A percentile compares a stretch with the other conserved stretches of the same genome.
These are phyloP conservation scores for Alternaria sp. DNA, from an alignment of 2,329 filamentous ascomycete species.

Conservation along the genomic window DNA sequence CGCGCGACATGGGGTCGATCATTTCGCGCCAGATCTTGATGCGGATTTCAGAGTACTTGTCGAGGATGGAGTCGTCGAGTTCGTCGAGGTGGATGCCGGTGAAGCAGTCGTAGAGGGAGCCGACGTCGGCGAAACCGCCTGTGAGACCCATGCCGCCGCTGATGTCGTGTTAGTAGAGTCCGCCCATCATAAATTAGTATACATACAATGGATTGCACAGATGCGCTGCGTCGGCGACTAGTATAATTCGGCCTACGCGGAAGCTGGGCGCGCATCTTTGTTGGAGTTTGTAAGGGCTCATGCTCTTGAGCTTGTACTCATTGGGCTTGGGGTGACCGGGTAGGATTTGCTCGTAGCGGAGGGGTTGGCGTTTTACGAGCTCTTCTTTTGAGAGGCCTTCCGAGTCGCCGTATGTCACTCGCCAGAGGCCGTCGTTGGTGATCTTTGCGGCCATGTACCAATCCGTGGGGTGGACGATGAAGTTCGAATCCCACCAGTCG, in stretches of 20 bases:
- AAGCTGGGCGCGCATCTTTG: conserved; percentile 65
- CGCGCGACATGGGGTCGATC: conserved; percentile 47
- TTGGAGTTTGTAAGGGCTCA: conserved; percentile 67
- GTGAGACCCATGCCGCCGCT: conserved; percentile 67
- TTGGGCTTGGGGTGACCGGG: conserved; percentile 65
- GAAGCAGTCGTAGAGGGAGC: conserved; percentile 66
- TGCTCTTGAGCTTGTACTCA: conserved; percentile 63
- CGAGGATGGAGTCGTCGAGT: conserved; percentile 43
- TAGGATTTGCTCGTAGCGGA: conserved; percentile 64
- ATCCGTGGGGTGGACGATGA: conserved; percentile 66
- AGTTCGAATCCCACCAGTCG: conserved; percentile 63
- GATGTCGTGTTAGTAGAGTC: conserved; percentile 5
- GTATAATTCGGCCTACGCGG: conserved; percentile 62
- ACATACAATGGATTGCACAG: conserved; percentile 58
- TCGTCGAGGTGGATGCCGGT: conserved; percentile 42
- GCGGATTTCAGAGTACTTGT: conserved; percentile 43
- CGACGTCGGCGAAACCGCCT: conserved; percentile 69
- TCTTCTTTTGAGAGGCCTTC: conserved; percentile 61
- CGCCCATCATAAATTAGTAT: not conserved
- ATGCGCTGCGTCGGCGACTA: conserved; percentile 68
- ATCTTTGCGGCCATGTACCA: conserved; percentile 69
- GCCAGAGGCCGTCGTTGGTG: conserved; percentile 65
- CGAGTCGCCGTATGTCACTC: conserved; percentile 68
- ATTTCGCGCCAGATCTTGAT: conserved; percentile 44
- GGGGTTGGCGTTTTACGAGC: conserved; percentile 59